Percentiles rank a stretch among this genome's conserved stretches.
Evolutionary conservation across 2,329 filamentous ascomycete genomes (phyloP).

Genomic region (Colletotrichum filicis): DNA sequence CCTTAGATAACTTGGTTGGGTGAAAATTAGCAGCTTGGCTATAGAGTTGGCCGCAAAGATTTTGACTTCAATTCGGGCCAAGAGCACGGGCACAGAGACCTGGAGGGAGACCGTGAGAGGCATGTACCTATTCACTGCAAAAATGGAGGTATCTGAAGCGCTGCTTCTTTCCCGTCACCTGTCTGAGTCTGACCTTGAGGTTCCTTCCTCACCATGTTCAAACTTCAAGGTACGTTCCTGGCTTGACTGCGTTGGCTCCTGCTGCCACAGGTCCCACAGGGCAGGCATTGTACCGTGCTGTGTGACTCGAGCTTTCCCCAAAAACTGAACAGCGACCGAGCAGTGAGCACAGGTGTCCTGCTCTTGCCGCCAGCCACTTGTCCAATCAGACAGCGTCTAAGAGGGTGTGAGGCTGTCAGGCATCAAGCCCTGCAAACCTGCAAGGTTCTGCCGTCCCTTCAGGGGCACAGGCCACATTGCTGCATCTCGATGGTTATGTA

Average conservation of each 20-base stretch:
- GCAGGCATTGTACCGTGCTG: neutral
- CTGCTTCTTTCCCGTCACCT: neutral
- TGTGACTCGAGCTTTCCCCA: slow-evolving; percentile 5
- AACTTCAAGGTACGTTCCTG: neutral
- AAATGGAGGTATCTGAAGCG: neutral
- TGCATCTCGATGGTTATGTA: slow-evolving; percentile 10
- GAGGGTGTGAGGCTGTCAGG: slow-evolving; percentile 16
- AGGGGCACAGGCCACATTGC: slow-evolving; percentile 29
- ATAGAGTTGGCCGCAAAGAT: slow-evolving; percentile 8
- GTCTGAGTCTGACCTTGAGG: neutral
- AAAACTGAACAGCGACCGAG: neutral
- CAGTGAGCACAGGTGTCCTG: slow-evolving; percentile 1
- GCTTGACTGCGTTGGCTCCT: neutral
- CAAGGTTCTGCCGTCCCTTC: slow-evolving; percentile 11
- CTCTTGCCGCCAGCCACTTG: slow-evolving; percentile 22
- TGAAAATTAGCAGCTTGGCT: neutral
- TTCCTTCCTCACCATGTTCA: neutral
- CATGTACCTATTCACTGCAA: neutral
- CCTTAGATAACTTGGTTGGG: neutral
- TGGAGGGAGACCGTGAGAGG: neutral
- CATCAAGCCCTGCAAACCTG: slow-evolving; percentile 13
- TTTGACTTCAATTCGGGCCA: slow-evolving; percentile 6
- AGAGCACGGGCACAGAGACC: no score
- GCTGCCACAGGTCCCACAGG: neutral
- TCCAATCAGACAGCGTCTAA: slow-evolving; percentile 5